Conservation (phyloP, 805 yeast genomes). For the Torulaspora franciscae region DNA sequence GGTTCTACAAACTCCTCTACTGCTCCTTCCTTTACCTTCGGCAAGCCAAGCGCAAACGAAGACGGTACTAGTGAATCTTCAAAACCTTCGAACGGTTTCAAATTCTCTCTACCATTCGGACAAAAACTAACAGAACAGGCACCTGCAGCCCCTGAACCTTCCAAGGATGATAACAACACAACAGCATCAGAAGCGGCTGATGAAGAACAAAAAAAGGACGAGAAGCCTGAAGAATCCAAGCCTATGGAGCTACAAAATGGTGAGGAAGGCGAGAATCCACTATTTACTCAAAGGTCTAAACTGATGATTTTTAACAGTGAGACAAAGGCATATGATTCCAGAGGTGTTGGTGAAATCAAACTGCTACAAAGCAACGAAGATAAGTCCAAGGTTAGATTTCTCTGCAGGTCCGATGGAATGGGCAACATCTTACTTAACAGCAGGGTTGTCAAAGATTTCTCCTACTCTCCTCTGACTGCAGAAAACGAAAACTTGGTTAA, state of each 20-base stretch:
- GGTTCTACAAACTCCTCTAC: slow-evolving; percentile 10
- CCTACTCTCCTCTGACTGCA: slow-evolving; percentile 47
- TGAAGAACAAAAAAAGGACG: slow-evolving; percentile 45
- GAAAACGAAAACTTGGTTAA: slow-evolving; percentile 65
- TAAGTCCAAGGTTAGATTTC: slow-evolving; percentile 54
- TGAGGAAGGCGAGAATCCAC: slow-evolving; percentile 71
- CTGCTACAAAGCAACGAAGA: slow-evolving; percentile 58
- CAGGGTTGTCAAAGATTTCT: slow-evolving; percentile 50
- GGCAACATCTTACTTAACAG: slow-evolving; percentile 72
- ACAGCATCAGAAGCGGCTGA: slow-evolving; percentile 41
- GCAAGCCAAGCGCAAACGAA: slow-evolving; percentile 6
- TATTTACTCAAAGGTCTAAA: slow-evolving; percentile 66
- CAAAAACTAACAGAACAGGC: slow-evolving; percentile 23
- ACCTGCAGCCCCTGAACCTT: slow-evolving; percentile 10
- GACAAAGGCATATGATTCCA: slow-evolving; percentile 50
- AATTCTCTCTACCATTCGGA: slow-evolving; percentile 34
- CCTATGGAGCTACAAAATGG: slow-evolving; percentile 54
- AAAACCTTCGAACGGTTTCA: slow-evolving; percentile 30
- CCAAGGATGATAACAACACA: slow-evolving; percentile 17
- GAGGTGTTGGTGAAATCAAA: slow-evolving; percentile 81
- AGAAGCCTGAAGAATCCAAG: slow-evolving; percentile 49
- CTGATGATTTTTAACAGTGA: slow-evolving; percentile 55
- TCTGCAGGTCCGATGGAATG: slow-evolving; percentile 86
- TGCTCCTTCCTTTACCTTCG: slow-evolving; percentile 25
- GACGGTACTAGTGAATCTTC: slow-evolving; percentile 1